Base-by-base conservation (phyloP, 768 basidiomycete genomes). In the Mycena filopes region DNA sequence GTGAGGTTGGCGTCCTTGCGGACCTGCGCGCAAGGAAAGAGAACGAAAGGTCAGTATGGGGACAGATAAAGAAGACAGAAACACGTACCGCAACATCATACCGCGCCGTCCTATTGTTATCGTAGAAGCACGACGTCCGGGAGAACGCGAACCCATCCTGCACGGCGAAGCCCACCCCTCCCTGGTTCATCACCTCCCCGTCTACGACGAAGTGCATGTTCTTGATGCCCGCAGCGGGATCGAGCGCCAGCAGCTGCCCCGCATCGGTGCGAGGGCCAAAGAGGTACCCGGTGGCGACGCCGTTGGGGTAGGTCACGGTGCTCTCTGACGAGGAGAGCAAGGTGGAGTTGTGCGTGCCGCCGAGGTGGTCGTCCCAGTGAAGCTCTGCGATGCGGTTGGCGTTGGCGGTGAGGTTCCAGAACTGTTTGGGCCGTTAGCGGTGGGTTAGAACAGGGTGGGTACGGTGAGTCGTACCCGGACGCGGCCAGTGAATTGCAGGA, bases 21-120 rank as follows among this genome's bases (percentile, higher is more conserved):
- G 21, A 60, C 59, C 59, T 60, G 31, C 33, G 45, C 49, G 31
- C n/a, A n/a, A n/a, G n/a, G n/a, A n/a, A n/a, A n/a, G n/a, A n/a
- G n/a, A n/a, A n/a, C n/a, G n/a, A n/a, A n/a, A 31, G 48, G 42
- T 60, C 29, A 53, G 40, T 53, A 47, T 23, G 31, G 55, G 43
- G 45, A 46, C 28, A 36, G 21, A 57, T 41, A 57, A 21, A 59
- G 33, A 51, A 18, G 21, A 28, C 46, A 49, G 29, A 42, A 50
- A 50, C 28, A 50, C 49, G 1, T 20, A 50, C 49, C 13, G 49
- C 31, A 20, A 50, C 33, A n/a, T 50, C 49, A 31, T 50, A n/a
- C 33, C 28, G n/a, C 20, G 33, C n/a, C 49, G 29, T n/a, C 49
- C 49, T 20, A 33, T 50, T 9, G 9, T 20, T 33, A 31, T n/a